These are phyloP conservation scores for Oxyria digyna DNA, from an alignment of 148 eudicot genomes.

Conservation along the genomic window DNA sequence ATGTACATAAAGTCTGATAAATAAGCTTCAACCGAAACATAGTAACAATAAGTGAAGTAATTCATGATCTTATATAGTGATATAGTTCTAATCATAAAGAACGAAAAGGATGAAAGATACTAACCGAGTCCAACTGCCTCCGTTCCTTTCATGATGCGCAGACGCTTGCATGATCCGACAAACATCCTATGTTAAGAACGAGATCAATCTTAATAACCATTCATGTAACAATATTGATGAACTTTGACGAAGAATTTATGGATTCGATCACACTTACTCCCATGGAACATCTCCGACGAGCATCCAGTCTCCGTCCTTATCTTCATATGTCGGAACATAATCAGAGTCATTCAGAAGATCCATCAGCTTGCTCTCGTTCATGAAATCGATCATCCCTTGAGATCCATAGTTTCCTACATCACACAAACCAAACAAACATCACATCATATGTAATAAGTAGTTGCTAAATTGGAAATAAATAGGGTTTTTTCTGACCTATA, in stretches of 20 bases:
- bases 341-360: constrained; percentile 69
- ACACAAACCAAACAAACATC: not conserved
- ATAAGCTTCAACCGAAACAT: too few relatives aligned
- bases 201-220: not conserved
- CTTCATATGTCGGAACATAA: constrained; percentile 76
- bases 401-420: constrained; percentile 46
- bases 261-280: constrained; percentile 44
- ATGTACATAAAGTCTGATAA: too few relatives aligned
- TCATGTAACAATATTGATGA: too few relatives aligned
- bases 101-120: not conserved
- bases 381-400: constrained; percentile 82
- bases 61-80: too few relatives aligned
- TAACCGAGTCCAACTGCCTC: constrained; percentile 59
- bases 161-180: constrained; percentile 47
- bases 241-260: not conserved
- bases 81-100: not conserved
- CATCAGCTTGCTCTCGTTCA: constrained; percentile 80
- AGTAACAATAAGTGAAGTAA: too few relatives aligned
- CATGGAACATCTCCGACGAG: constrained; percentile 92
- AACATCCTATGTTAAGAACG: constrained; percentile 38
- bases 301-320: constrained; percentile 92
- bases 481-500: constrained; percentile 23
- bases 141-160: constrained; percentile 52
- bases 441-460: not conserved
- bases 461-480: too few relatives aligned